Percentiles rank a stretch among this genome's conserved stretches.
Conservation (phyloP, 73 alveolate species). For the Paramecium sonneborni region DNA sequence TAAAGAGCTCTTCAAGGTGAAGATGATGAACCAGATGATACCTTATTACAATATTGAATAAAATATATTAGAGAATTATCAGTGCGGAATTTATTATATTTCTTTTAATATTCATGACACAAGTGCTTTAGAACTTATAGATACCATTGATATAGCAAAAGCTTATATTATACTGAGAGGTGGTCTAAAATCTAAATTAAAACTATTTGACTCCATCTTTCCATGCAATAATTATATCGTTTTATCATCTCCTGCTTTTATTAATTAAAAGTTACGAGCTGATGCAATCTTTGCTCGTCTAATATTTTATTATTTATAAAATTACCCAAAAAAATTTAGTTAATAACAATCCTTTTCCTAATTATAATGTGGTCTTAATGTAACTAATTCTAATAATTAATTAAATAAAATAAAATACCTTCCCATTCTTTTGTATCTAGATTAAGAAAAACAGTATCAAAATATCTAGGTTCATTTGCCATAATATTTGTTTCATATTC, state of each 20-base stretch:
- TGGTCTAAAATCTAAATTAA: conserved; percentile 77
- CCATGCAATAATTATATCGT: conserved; percentile 76
- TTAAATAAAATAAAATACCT: not conserved
- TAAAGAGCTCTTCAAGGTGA: conserved; percentile 26
- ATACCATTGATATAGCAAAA: conserved; percentile 71
- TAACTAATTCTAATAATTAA: conserved; percentile 24
- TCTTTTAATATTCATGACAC: conserved; percentile 69
- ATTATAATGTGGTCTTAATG: conserved; percentile 74
- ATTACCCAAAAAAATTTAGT: conserved; percentile 76
- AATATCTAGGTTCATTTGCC: conserved; percentile 83
- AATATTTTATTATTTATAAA: not conserved
- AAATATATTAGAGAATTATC: not conserved
- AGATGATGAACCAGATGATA: conserved; percentile 56
- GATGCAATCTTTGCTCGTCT: conserved; percentile 77
- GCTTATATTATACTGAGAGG: conserved; percentile 70
- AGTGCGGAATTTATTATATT: not conserved
- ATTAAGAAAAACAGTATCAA: conserved; percentile 58
- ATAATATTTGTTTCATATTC: conserved; percentile 81
- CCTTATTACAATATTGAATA: not conserved
- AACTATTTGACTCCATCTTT: conserved; percentile 69
- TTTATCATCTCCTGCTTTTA: conserved; percentile 71
- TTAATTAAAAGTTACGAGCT: conserved; percentile 79
- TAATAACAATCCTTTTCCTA: conserved; percentile 76
- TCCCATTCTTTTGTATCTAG: conserved; percentile 50
- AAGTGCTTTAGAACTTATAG: conserved; percentile 80